A percentile compares a stretch with the other conserved stretches of the same genome.
phyloP scores from a whole-genome alignment of 768 basidiomycete genomes.

The Epithele typhae region DNA sequence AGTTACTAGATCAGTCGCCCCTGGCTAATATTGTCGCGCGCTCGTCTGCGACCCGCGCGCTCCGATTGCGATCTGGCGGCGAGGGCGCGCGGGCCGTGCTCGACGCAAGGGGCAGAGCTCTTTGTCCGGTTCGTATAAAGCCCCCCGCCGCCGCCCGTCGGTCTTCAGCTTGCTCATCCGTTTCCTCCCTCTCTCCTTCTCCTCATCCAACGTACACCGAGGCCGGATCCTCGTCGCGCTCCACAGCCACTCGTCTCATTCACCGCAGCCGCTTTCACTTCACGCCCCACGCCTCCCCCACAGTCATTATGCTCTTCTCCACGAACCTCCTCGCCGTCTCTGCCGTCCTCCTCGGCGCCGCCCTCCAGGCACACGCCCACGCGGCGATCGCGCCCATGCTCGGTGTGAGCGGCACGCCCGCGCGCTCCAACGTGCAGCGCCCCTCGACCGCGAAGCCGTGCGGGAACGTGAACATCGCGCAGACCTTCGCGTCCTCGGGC shows the following conservation, averaged over 20 bases:
- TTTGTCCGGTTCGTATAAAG: too few relatives aligned
- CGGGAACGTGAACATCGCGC: constrained; percentile 38
- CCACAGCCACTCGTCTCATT: background rate
- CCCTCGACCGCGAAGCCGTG: constrained; percentile 32
- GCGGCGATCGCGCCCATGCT: constrained; percentile 41
- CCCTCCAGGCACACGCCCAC: constrained; percentile 37
- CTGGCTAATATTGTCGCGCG: too few relatives aligned
- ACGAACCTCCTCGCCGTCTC: constrained; percentile 22
- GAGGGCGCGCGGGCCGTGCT: too few relatives aligned
- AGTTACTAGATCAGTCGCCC: too few relatives aligned
- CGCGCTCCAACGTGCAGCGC: constrained; percentile 28
- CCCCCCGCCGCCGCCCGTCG: background rate
- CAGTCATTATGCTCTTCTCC: constrained; percentile 22
- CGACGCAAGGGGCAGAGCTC: too few relatives aligned
- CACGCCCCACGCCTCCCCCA: background rate
- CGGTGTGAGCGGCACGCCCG: constrained; percentile 24
- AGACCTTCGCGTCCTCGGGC: constrained; percentile 33
- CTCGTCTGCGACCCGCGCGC: too few relatives aligned
- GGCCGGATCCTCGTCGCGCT: constrained; percentile 13
- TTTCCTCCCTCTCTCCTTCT: too few relatives aligned
- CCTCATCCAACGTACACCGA: constrained; percentile 10
- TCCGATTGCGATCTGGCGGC: too few relatives aligned
- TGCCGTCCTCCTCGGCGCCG: constrained; percentile 29
- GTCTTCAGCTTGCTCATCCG: background rate
- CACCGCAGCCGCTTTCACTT: background rate